These are phyloP conservation scores for Stylosanthes scabra DNA, from an alignment of 331 rosid species.

Conservation along the genomic window DNA sequence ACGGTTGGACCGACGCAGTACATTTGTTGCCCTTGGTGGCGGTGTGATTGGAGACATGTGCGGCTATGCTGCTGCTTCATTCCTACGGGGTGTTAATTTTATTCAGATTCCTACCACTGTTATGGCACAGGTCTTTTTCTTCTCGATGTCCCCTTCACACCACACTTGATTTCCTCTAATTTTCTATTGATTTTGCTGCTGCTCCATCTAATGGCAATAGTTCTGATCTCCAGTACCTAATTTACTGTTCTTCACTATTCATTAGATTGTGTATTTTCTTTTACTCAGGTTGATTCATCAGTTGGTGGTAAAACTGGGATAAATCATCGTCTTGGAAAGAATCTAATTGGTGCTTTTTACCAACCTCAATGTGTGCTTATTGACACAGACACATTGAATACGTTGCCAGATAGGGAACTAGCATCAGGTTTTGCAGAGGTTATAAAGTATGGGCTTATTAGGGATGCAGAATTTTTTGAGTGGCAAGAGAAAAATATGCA, in stretches of 20 bases:
- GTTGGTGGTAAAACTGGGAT: conserved; percentile 99
- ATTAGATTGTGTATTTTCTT: conserved; percentile 18
- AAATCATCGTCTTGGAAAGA: conserved; percentile 95
- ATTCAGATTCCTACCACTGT: conserved; percentile 98
- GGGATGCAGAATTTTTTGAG: conserved; percentile 92
- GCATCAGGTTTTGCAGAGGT: conserved; percentile 98
- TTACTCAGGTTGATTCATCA: conserved; percentile 93
- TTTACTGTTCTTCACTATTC: conserved; percentile 3
- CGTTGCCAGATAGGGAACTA: conserved; percentile 88
- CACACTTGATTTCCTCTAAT: not conserved
- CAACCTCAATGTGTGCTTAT: conserved; percentile 95
- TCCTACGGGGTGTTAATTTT: conserved; percentile 95
- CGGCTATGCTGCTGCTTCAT: conserved; percentile 93
- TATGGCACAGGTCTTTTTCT: conserved; percentile 84
- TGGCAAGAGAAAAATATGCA: conserved; percentile 96
- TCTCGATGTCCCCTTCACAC: not conserved
- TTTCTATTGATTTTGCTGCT: not conserved
- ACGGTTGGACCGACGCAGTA: conserved; percentile 74
- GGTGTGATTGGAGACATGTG: conserved; percentile 98
- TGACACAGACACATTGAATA: conserved; percentile 82
- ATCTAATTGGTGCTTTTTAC: conserved; percentile 93
- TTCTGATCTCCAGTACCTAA: conserved; percentile 8
- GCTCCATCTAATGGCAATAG: not conserved
- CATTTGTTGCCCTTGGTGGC: conserved; percentile 98
- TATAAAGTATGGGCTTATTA: conserved; percentile 89